Evolutionary conservation across 116 monocot genomes (phyloP), one percentile per base, ranked within the genome.

Genomic region (Iris pallida): DNA sequence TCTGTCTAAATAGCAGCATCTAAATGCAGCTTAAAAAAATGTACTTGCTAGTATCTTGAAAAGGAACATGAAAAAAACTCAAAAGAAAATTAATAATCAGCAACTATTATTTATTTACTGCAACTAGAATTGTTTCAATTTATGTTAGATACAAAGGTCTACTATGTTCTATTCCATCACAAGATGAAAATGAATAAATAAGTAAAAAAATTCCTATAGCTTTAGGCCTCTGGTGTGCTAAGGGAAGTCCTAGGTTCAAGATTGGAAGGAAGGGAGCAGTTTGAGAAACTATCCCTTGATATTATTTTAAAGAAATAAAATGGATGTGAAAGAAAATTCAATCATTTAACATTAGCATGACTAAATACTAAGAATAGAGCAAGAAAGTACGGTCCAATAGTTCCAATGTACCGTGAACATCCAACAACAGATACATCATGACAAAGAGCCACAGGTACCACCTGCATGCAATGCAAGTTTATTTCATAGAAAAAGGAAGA

Each of bases 391-490:
- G 42, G 40, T 1, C 45, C 45, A 51, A 56, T 14, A 41, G 7
- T 17, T 60, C 49, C n/a, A 77, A 59, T 68, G 7, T 83, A 92
- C 92, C 92, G 58, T 86, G 13, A 5, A 92, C 68, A 71, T 93
- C 74, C 43, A 93, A 78, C 78, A 93, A 76, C n/a, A 93, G 79
- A 78, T 90, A 93, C 47, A 93, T 45, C 43, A 93, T 61, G n/a
- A 87, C 90, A 71, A 93, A 93, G 43, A 93, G 85, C 90, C 93
- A 93, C 12, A 93, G 74, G 52, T 89, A 90, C 93, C 93, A 93
- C 59, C 93, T 93, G 86, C 77, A 82, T 40, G 60, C 10, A 68
- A 54, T 75, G 9, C 42, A 63, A 53, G 19, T 42, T 59, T 49
- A 20, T 16, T 19, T 16, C 30, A 0, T 10, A 59, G n/a, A 70